Conservation (phyloP, 1,284 basidiomycete species). For the Fomes fomentarius region DNA sequence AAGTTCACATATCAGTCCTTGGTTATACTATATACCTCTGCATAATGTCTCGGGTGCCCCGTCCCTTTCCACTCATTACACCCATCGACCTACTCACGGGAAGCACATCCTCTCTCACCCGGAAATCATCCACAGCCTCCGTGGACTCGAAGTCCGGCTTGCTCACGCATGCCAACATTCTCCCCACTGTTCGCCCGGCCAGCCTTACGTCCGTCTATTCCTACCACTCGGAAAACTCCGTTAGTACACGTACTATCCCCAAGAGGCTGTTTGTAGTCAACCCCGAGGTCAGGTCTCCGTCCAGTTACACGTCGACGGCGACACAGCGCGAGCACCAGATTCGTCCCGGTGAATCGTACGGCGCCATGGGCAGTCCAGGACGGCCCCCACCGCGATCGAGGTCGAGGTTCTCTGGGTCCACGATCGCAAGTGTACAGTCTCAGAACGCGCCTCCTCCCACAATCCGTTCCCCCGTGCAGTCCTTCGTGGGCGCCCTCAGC, state of each 20-base stretch:
- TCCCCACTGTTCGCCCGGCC: conserved; percentile 6
- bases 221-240: conserved; percentile 1
- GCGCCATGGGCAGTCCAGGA: conserved; percentile 17
- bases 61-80: conserved; percentile 26
- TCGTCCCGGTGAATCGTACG: conserved; percentile 15
- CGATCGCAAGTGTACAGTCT: conserved; percentile 6
- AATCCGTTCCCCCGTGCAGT: conserved; percentile 1
- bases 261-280: conserved; percentile 25
- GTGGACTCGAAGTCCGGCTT: conserved; percentile 25
- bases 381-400: neutral
- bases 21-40: conserved; percentile 36
- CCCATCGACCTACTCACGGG: conserved; percentile 25
- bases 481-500: neutral
- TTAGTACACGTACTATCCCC: conserved; percentile 8
- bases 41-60: conserved; percentile 34
- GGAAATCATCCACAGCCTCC: conserved; percentile 21
- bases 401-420: conserved; percentile 16
- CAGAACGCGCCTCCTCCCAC: neutral
- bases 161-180: conserved; percentile 15
- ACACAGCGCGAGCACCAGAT: neutral
- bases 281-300: neutral
- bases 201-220: conserved; percentile 17
- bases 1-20: conserved; percentile 32
- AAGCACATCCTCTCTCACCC: conserved; percentile 8
- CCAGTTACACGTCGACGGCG: neutral